Evolutionary conservation across 1,284 basidiomycete genomes (phyloP).

Genomic region (Rhodotorula sp.): DNA sequence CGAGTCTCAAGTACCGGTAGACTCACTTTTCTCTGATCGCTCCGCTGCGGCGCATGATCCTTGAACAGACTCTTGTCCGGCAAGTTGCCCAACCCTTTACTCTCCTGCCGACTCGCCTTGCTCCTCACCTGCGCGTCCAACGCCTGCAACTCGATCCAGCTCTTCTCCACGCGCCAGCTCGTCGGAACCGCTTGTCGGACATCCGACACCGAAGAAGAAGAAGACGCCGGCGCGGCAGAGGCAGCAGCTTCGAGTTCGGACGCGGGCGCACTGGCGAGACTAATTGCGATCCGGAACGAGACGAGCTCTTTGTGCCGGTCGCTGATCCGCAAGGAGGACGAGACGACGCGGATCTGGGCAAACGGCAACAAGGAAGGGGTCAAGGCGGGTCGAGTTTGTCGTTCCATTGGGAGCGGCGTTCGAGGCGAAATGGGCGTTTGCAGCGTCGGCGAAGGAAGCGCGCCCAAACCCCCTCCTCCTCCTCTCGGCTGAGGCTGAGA

Average conservation of each 20-base stretch:
- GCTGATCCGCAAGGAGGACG: conserved; percentile 63
- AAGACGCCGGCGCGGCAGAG: neutral
- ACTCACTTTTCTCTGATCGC: conserved; percentile 86
- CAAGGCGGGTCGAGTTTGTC: conserved; percentile 16
- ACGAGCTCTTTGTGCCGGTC: conserved; percentile 83
- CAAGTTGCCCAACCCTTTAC: conserved; percentile 68
- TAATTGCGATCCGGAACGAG: conserved; percentile 65
- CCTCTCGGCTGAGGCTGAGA: neutral
- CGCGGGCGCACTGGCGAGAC: conserved; percentile 37
- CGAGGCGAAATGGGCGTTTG: conserved; percentile 3
- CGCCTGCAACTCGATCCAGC: conserved; percentile 83
- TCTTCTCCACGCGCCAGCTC: conserved; percentile 85
- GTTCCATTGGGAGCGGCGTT: conserved; percentile 2
- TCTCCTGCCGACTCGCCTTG: conserved; percentile 64
- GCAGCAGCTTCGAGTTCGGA: neutral
- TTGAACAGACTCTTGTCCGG: conserved; percentile 93
- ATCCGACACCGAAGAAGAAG: neutral
- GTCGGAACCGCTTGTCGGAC: conserved; percentile 49
- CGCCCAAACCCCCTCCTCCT: neutral
- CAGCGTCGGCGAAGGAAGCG: neutral
- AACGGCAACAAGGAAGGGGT: conserved; percentile 32
- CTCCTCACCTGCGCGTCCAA: conserved; percentile 65
- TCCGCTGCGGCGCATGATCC: conserved; percentile 93
- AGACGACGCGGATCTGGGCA: conserved; percentile 25
- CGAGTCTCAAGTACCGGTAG: neutral